Conservation (phyloP, 257 asterid species). For the Penstemon newberryi region DNA sequence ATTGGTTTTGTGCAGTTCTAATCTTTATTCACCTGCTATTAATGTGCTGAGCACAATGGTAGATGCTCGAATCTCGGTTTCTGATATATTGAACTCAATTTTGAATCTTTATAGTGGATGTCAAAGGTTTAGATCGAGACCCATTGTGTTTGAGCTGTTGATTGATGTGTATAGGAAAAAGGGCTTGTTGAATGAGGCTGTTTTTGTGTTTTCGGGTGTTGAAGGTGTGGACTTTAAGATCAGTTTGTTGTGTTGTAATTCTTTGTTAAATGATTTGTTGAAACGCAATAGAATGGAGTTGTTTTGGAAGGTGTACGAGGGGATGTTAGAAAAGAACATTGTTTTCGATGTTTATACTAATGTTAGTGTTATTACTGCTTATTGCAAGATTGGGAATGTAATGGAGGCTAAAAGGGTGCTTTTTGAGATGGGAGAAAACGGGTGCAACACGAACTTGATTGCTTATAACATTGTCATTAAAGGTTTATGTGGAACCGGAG, state of each 20-base stretch:
- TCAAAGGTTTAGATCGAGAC: conserved; percentile 41
- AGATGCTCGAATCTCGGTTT: conserved; percentile 43
- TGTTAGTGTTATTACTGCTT: conserved; percentile 62
- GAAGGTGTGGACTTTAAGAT: conserved; percentile 42
- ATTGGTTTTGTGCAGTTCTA: conserved; percentile 56
- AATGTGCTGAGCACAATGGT: conserved; percentile 49
- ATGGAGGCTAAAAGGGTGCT: conserved; percentile 60
- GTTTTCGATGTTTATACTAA: conserved; percentile 61
- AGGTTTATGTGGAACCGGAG: conserved; percentile 63
- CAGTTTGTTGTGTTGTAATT: conserved; percentile 81
- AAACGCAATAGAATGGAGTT: conserved; percentile 56
- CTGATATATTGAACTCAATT: conserved; percentile 51
- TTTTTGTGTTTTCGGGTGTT: conserved; percentile 53
- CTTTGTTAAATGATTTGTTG: conserved; percentile 72
- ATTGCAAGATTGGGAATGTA: conserved; percentile 67
- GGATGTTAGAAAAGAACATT: conserved; percentile 52
- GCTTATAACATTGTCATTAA: conserved; percentile 64
- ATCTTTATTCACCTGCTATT: conserved; percentile 52
- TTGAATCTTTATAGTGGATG: conserved; percentile 38
- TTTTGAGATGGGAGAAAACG: conserved; percentile 57
- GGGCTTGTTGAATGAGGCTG: conserved; percentile 72
- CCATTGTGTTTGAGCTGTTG: conserved; percentile 71
- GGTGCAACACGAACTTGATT: conserved; percentile 58
- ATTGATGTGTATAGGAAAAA: conserved; percentile 71
- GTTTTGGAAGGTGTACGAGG: conserved; percentile 66